Conservation (phyloP, 2,329 filamentous ascomycete genomes). For the Pestalotiopsis fici region DNA sequence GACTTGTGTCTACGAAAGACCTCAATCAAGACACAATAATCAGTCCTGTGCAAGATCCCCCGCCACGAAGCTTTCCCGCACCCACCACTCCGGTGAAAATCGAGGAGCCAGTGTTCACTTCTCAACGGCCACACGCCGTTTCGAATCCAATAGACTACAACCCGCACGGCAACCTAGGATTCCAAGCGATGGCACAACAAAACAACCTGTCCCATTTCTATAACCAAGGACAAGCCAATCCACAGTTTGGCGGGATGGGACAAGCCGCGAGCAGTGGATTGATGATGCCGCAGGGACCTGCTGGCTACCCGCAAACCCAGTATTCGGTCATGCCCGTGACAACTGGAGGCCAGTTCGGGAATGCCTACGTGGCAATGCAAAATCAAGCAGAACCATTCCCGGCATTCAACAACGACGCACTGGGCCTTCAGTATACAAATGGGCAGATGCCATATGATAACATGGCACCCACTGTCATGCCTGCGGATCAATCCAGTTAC, state of each 20-base stretch:
- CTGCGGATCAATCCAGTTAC: constrained; percentile 36
- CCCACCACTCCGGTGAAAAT: constrained; percentile 31
- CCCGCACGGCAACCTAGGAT: constrained; percentile 15
- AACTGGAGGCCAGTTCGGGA: constrained; percentile 23
- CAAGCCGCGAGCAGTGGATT: constrained; percentile 17
- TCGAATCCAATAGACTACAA: constrained; percentile 21
- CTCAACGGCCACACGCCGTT: constrained; percentile 16
- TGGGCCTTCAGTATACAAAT: constrained; percentile 37
- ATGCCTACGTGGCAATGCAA: constrained; percentile 31
- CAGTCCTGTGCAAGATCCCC: constrained; percentile 64
- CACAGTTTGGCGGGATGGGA: constrained; percentile 10
- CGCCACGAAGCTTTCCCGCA: constrained; percentile 38
- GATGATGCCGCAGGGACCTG: constrained; percentile 20
- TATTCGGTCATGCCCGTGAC: constrained; percentile 34
- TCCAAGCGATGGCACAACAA: constrained; percentile 10
- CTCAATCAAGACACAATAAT: constrained; percentile 65
- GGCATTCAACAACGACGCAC: constrained; percentile 31
- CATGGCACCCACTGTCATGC: constrained; percentile 29
- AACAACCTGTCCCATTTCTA: constrained; percentile 17
- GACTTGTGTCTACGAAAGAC: constrained; percentile 53
- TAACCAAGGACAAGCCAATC: constrained; percentile 1
- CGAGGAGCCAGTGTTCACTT: constrained; percentile 25
- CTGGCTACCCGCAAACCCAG: constrained; percentile 20
- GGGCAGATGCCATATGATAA: constrained; percentile 32
- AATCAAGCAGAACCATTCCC: constrained; percentile 38